phyloP scores from a whole-genome alignment of 2,329 filamentous ascomycete genomes.

The Epichloe bromicola region DNA sequence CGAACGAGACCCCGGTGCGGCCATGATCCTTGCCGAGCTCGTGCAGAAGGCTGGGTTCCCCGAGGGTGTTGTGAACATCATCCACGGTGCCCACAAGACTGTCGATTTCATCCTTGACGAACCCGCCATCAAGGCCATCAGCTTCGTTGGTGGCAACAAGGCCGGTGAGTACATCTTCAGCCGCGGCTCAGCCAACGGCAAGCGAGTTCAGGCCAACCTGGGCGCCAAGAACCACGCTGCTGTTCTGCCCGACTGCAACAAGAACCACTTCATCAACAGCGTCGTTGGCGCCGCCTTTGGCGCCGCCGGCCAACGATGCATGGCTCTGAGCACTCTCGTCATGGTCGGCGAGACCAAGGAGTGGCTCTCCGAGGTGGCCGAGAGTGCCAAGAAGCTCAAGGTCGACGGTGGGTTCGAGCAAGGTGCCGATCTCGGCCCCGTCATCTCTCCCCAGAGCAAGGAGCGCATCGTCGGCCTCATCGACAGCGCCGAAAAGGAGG shows the following conservation, averaged over 20 bases:
- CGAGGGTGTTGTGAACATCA: conserved; percentile 67
- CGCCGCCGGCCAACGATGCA: conserved; percentile 74
- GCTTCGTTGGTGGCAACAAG: conserved; percentile 79
- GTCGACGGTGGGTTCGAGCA: conserved; percentile 74
- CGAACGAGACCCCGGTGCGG: conserved; percentile 70
- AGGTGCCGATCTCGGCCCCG: conserved; percentile 67
- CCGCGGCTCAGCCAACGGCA: conserved; percentile 69
- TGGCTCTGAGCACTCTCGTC: conserved; percentile 73
- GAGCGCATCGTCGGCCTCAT: conserved; percentile 67
- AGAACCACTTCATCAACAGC: conserved; percentile 78
- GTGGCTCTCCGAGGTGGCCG: conserved; percentile 67
- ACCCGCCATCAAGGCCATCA: conserved; percentile 73
- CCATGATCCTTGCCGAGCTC: conserved; percentile 75
- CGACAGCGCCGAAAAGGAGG: conserved; percentile 63
- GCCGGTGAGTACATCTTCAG: conserved; percentile 78
- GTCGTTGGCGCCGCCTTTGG: conserved; percentile 76
- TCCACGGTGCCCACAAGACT: conserved; percentile 68
- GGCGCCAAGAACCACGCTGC: conserved; percentile 84
- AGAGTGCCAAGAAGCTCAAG: conserved; percentile 57
- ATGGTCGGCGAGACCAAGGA: conserved; percentile 76
- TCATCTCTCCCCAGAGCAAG: conserved; percentile 70
- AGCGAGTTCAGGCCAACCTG: conserved; percentile 78
- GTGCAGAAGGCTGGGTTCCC: conserved; percentile 72
- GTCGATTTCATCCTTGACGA: conserved; percentile 82
- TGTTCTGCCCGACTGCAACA: conserved; percentile 76